phyloP scores from a whole-genome alignment of 805 yeast species.

The Jamesozyma hellenica region DNA sequence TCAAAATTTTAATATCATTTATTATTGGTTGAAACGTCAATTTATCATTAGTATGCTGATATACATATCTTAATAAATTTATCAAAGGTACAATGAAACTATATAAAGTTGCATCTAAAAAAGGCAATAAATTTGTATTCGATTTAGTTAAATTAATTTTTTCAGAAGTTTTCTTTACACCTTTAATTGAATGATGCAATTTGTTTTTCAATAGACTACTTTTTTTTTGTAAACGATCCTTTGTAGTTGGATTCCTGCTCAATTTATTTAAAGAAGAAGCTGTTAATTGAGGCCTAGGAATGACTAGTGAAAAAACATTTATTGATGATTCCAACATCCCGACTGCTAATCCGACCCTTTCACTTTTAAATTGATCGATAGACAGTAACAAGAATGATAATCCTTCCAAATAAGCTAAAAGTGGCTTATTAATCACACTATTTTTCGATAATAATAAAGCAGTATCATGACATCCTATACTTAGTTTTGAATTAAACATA shows the following conservation, averaged over 20 bases:
- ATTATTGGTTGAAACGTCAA: slow-evolving; percentile 19
- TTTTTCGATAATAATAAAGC: slow-evolving; percentile 5
- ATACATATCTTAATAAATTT: slow-evolving; percentile 21
- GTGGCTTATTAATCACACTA: slow-evolving; percentile 6
- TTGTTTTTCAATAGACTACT: slow-evolving; percentile 4
- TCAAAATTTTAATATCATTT: slow-evolving; percentile 9
- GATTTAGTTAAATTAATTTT: not conserved
- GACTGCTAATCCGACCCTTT: slow-evolving; percentile 21
- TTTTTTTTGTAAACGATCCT: slow-evolving; percentile 2
- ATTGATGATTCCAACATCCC: slow-evolving; percentile 23
- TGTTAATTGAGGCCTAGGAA: slow-evolving; percentile 11
- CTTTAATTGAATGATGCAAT: slow-evolving; percentile 4
- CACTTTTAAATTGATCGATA: slow-evolving; percentile 20
- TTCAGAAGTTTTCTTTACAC: not conserved
- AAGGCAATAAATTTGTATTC: slow-evolving; percentile 11
- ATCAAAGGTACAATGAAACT: slow-evolving; percentile 24
- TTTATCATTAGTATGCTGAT: slow-evolving; percentile 23
- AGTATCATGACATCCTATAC: slow-evolving; percentile 23
- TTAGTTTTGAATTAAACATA: slow-evolving; percentile 21
- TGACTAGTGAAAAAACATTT: slow-evolving; percentile 10
- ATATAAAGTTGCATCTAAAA: slow-evolving; percentile 18
- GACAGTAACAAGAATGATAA: slow-evolving; percentile 21
- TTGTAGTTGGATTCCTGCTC: not conserved
- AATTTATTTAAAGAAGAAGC: slow-evolving; percentile 6
- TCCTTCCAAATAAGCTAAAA: slow-evolving; percentile 16